Percentiles rank a stretch among this genome's conserved stretches.
These are phyloP conservation scores for Ogataea corticis DNA, from an alignment of 805 yeast genomes.

Conservation along the genomic window DNA sequence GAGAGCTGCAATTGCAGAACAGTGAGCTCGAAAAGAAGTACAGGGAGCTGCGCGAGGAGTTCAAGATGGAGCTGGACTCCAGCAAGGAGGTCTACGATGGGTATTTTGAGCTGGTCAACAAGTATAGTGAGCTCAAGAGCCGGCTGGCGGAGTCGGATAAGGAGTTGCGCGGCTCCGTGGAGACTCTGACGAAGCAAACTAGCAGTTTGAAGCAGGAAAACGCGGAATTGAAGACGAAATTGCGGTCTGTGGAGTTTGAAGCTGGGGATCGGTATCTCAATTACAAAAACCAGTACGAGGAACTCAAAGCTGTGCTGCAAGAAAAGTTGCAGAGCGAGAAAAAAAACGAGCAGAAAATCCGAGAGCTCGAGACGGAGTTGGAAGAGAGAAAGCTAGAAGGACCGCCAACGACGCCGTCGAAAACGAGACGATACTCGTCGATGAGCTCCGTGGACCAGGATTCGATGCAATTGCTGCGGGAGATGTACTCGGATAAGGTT, in stretches of 20 bases:
- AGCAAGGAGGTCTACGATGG: slow-evolving; percentile 28
- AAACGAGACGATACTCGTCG: slow-evolving; percentile 1
- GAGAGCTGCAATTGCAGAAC: slow-evolving; percentile 16
- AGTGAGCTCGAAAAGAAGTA: slow-evolving; percentile 20
- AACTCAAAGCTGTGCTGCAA: slow-evolving; percentile 14
- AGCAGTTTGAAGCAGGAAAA: slow-evolving; percentile 13
- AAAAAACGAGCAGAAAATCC: slow-evolving; percentile 7
- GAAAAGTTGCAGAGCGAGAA: slow-evolving; percentile 14
- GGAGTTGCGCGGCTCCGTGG: slow-evolving; percentile 4
- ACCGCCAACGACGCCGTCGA: not conserved
- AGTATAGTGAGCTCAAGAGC: slow-evolving; percentile 15
- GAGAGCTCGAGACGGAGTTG: slow-evolving; percentile 7
- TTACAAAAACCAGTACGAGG: slow-evolving; percentile 21
- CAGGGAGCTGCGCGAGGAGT: slow-evolving; percentile 26
- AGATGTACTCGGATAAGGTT: slow-evolving; percentile 17
- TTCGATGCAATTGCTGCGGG: slow-evolving; percentile 18
- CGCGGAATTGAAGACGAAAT: slow-evolving; percentile 5
- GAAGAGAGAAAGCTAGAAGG: not conserved
- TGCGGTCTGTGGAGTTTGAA: slow-evolving; percentile 3
- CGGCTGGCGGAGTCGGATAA: slow-evolving; percentile 1
- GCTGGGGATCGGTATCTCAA: slow-evolving; percentile 13
- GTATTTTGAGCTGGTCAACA: slow-evolving; percentile 25
- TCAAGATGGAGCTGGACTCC: slow-evolving; percentile 21
- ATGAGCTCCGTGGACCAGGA: slow-evolving; percentile 18
- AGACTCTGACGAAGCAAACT: slow-evolving; percentile 10